A percentile compares a stretch with the other conserved stretches of the same genome.
Conservation (phyloP, 495 filamentous ascomycete species). For the Penicillium dipodomyicola region DNA sequence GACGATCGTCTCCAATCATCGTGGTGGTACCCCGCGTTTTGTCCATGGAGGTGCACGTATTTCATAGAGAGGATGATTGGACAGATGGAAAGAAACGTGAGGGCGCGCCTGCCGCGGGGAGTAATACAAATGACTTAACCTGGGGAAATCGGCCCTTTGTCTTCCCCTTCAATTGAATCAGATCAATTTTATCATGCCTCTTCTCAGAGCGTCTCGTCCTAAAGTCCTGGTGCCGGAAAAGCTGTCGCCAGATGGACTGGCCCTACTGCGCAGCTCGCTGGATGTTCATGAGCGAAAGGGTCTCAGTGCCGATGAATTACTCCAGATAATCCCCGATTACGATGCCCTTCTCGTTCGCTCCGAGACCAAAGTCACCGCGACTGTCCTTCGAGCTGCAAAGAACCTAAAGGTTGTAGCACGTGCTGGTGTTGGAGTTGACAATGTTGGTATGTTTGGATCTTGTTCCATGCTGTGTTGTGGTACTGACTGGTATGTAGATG, state of each 20-base stretch:
- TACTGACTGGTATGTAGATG: slow-evolving; percentile 37
- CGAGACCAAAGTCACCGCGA: slow-evolving; percentile 66
- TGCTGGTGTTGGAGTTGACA: slow-evolving; percentile 74
- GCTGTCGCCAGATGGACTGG: slow-evolving; percentile 68
- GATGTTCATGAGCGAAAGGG: slow-evolving; percentile 59
- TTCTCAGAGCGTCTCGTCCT: slow-evolving; percentile 31
- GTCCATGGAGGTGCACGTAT: background rate
- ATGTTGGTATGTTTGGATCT: slow-evolving; percentile 48
- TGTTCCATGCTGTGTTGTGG: background rate
- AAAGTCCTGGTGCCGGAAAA: slow-evolving; percentile 70
- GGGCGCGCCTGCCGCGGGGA: slow-evolving; percentile 19
- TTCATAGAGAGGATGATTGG: background rate
- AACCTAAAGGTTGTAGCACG: slow-evolving; percentile 69
- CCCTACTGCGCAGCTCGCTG: slow-evolving; percentile 53
- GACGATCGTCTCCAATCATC: slow-evolving; percentile 1
- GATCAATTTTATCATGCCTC: slow-evolving; percentile 15
- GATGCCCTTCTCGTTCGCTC: slow-evolving; percentile 69
- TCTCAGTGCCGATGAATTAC: slow-evolving; percentile 54
- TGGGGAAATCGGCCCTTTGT: background rate
- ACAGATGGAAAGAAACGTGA: background rate
- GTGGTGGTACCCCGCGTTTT: slow-evolving; percentile 16
- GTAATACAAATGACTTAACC: background rate
- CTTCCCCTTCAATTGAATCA: background rate
- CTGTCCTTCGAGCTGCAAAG: slow-evolving; percentile 54
- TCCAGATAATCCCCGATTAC: slow-evolving; percentile 57